These are phyloP conservation scores for Solanum bukasovii DNA, from an alignment of 257 asterid genomes.

Conservation along the genomic window DNA sequence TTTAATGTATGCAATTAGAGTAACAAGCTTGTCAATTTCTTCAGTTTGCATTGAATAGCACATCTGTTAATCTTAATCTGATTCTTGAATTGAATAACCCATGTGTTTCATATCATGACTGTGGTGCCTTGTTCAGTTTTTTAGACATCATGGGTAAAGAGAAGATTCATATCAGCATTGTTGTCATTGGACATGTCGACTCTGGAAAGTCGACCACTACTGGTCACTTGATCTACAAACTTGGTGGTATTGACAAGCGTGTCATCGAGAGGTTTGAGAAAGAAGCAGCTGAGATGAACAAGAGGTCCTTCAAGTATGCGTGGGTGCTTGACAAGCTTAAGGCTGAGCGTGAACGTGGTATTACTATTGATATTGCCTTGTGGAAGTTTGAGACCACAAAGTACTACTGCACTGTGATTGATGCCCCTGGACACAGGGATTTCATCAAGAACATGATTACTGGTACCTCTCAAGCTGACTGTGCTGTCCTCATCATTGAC, in stretches of 20 bases:
- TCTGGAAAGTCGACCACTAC: slow-evolving; percentile 71
- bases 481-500: slow-evolving; percentile 75
- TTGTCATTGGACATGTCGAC: slow-evolving; percentile 66
- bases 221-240: slow-evolving; percentile 63
- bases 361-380: slow-evolving; percentile 77
- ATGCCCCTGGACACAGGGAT: slow-evolving; percentile 89
- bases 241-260: slow-evolving; percentile 63
- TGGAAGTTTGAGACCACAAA: slow-evolving; percentile 90
- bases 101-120: not conserved
- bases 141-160: slow-evolving; percentile 45
- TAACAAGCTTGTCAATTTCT: not conserved
- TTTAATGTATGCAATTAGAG: not conserved
- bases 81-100: not conserved
- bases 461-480: slow-evolving; percentile 84
- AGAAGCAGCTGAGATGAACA: slow-evolving; percentile 72
- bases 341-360: slow-evolving; percentile 97
- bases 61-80: not conserved
- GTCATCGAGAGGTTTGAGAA: slow-evolving; percentile 56
- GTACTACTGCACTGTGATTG: slow-evolving; percentile 87
- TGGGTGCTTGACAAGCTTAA: slow-evolving; percentile 90
- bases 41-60: not conserved
- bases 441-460: slow-evolving; percentile 87
- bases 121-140: not conserved
- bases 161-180: slow-evolving; percentile 48
- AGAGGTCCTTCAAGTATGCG: slow-evolving; percentile 82